Evolutionary conservation across 495 filamentous ascomycete species (phyloP).

Genomic region (Thozetella sp.): DNA sequence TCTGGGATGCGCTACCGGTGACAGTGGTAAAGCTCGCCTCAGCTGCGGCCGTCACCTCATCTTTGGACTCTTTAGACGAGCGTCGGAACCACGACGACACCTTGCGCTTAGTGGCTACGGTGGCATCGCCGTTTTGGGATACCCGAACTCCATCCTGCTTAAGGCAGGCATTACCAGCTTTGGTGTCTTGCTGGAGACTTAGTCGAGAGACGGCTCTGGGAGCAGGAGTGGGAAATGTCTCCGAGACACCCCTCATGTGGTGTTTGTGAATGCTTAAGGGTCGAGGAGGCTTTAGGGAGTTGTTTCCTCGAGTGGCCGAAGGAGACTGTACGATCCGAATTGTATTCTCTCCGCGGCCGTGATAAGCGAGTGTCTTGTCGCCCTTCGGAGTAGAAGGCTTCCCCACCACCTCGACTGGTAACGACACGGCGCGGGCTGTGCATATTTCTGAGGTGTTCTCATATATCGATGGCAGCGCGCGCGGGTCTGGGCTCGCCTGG

Average conservation of each 20-base stretch:
- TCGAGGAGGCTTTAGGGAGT: constrained; percentile 18
- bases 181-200: background rate
- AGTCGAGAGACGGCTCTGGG: background rate
- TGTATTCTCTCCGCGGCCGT: constrained; percentile 39
- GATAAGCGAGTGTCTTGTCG: constrained; percentile 30
- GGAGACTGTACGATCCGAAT: constrained; percentile 52
- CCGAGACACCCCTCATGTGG: constrained; percentile 17
- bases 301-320: constrained; percentile 12
- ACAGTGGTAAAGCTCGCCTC: background rate
- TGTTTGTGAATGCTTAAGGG: constrained; percentile 62
- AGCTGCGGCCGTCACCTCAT: background rate
- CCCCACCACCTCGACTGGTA: constrained; percentile 27
- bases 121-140: background rate
- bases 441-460: constrained; percentile 41
- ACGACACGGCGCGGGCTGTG: constrained; percentile 27
- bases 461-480: constrained; percentile 52
- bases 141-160: background rate
- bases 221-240: constrained; percentile 5
- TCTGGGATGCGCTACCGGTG: background rate
- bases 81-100: constrained; percentile 9
- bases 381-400: constrained; percentile 19
- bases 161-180: background rate
- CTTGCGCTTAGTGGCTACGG: background rate
- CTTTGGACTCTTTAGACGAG: constrained; percentile 12
- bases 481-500: constrained; percentile 30